Evolutionary conservation across 495 filamentous ascomycete species (phyloP), one percentile per base, ranked within the genome.

Genomic region (Aspergillus steynii): DNA sequence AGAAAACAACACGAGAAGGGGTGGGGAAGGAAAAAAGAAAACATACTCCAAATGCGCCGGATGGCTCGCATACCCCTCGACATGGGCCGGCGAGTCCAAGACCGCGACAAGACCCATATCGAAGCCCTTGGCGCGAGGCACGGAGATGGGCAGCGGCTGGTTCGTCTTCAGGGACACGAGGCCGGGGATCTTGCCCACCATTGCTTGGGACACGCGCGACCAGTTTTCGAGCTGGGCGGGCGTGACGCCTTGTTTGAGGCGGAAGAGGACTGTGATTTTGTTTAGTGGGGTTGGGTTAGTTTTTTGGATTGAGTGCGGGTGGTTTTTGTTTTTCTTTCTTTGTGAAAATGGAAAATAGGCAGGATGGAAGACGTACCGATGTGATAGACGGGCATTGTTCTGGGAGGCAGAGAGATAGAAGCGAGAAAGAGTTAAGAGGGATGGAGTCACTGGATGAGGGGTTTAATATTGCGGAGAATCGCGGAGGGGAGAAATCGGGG

Each of bases 21-120:
- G 27, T 20, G 20, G 20, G 20, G 20, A 20, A 20, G 20, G 20
- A 20, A 28, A 34, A 14, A 29, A 34, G 32, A 15, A 53, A 59
- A 68, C 72, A 48, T 65, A 80, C 77, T 78, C 73, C 55, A 74
- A 59, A 61, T 80, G 77, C 28, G 71, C 77, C 42, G 75, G 74
- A 63, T 78, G 75, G 29, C 56, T 63, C 1, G 71, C 73, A 69
- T 79, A 79, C 26, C 51, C 65, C 59, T 65, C 63, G 5, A 79
- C 53, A 69, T 76, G 60, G 25, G 75, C 73, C n/a, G 72, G 52
- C 7, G 62, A 69, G 49, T 78, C 75, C 65, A 79, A 56, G n/a
- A 79, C 68, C 27, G 77, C 77, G 56, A 79, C 74, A 2, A 79
- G 64, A 1, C 71, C 77, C 74, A 78, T 76, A 68, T 79, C 64